Percentiles rank a stretch among this genome's conserved stretches.
Conservation (phyloP, 2,329 filamentous ascomycete species). For the Trichophyton mentagrophytes region DNA sequence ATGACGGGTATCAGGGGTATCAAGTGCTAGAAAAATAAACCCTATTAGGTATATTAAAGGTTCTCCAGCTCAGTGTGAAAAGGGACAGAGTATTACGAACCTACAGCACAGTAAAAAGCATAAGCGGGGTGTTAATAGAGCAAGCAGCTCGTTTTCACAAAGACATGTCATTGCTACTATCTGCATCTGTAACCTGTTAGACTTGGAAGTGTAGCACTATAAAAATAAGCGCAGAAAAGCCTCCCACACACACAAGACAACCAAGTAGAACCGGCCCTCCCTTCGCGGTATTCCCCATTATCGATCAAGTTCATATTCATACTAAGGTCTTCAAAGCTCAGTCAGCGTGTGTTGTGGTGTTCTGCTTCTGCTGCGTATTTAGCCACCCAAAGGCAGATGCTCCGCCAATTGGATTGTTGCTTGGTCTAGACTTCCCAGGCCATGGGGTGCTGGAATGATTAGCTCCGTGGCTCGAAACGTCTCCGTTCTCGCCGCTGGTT, state of each 20-base stretch:
- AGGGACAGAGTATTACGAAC: not conserved
- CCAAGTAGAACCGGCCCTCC: not conserved
- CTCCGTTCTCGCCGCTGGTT: not conserved
- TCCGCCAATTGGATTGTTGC: conserved; percentile 58
- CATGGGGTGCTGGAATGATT: conserved; percentile 14
- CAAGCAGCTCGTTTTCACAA: not conserved
- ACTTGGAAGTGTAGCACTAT: not conserved
- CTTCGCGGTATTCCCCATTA: not conserved
- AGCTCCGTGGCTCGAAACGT: not conserved
- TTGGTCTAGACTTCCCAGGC: conserved; percentile 41
- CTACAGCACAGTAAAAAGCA: not conserved
- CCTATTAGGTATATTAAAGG: no score
- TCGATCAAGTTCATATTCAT: not conserved
- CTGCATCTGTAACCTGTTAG: not conserved
- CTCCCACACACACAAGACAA: not conserved
- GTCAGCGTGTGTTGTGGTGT: not conserved
- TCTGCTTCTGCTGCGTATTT: conserved; percentile 4
- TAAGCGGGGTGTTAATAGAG: not conserved
- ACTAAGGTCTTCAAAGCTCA: not conserved
- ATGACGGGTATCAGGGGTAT: no score
- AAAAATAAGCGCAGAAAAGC: not conserved
- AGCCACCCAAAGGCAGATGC: conserved; percentile 15
- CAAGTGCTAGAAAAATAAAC: no score
- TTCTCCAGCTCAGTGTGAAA: no score
- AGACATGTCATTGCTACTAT: not conserved